Base-by-base conservation (phyloP, 495 filamentous ascomycete genomes). In the Chaetomidium leptoderma region DNA sequence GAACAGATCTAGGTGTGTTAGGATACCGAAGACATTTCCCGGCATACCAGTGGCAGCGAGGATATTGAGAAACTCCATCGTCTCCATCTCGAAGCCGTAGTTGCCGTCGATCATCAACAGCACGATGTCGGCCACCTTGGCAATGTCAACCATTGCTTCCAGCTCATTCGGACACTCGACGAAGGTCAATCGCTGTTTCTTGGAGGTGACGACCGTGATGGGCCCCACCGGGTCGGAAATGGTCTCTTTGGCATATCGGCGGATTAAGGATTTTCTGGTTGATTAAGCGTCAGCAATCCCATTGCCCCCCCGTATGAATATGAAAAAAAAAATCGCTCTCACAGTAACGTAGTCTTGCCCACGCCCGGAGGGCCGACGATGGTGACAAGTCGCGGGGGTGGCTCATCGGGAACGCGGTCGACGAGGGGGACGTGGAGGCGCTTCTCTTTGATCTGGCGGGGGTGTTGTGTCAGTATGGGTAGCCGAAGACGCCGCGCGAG, bases 41-140 rank as follows among this genome's bases (percentile, higher is more conserved):
- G 93, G 93, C 90, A 98, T 95, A 70, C 93, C 93, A 51, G 87
- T 92, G 10, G 90, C 81, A 7, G 89, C 84, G 52, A 97, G 75
- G 42, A 95, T 85, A 64, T 96, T 97, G 66, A 98, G 72, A 63
- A 98, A 98, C 71, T 98, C 93, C 95, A 98, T 97, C 1, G 93
- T 98, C 76, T 98, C 93, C 93, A 98, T 98, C 75, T 98, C 93
- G 65, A 97, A 98, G 3, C 93, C 93, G 68, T 86, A 98, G 74
- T 97, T 97, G 35, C 92, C 95, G 68, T 98, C 93, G 58, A 98
- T 97, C 89, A 98, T 90, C 29, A 98, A 76, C 26, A 98, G 75
- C 4, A 98, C 90, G 61, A 97, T 97, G 68, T 98, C 93, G 23
- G 92, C 92, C 29, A 98, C 87, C 71, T 98, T 98, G 33, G 92